Base-by-base conservation (phyloP, 1,139 yeast genomes). In the Lodderomyces parapsilosis region DNA sequence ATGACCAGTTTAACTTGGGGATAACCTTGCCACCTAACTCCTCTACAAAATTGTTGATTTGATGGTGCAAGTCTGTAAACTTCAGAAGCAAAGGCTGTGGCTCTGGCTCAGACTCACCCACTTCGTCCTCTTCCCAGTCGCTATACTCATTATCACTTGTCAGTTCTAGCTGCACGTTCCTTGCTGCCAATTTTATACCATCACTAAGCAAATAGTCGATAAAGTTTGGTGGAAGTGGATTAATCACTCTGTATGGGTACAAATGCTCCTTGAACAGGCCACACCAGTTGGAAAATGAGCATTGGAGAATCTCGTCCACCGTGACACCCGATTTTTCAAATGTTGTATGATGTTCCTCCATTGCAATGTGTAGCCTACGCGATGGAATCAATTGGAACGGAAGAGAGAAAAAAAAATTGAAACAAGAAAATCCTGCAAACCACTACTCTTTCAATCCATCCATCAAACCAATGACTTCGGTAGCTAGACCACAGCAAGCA, bases 1-100 rank as follows among this genome's bases (percentile, higher is more conserved):
- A 86, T 0, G 97, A 88, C 99, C 99, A 93, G 66, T 93, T 93
- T 52, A 93, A 69, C 57, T 93, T 93, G 1, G 98, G 98, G 2
- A 88, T 74, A 6, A 90, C 90, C 1, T 81, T 66, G 0, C 86
- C 60, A 20, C 86, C 56, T 67, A 76, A 47, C 66, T 74, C 24
- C 43, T 46, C 30, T 71, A 82, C 23, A 3, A 70, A 59, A 0
- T 56, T 48, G 28, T 64, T 64, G 19, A 93, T 71, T 42, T 70
- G 56, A 0, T 65, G 55, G 55, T 90, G 95, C 19, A 90, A 65
- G 1, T 75, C 81, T 7, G 65, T 63, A 54, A 91, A 91, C 23
- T 67, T 65, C 7, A 27, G 34, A 31, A 23, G 32, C 18, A 18
- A 24, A 14, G 25, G 24, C 13, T 31, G 28, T 20, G 5, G 10